These are phyloP conservation scores for Cladosporium sp. DNA, from an alignment of 2,329 filamentous ascomycete genomes.

Conservation along the genomic window DNA sequence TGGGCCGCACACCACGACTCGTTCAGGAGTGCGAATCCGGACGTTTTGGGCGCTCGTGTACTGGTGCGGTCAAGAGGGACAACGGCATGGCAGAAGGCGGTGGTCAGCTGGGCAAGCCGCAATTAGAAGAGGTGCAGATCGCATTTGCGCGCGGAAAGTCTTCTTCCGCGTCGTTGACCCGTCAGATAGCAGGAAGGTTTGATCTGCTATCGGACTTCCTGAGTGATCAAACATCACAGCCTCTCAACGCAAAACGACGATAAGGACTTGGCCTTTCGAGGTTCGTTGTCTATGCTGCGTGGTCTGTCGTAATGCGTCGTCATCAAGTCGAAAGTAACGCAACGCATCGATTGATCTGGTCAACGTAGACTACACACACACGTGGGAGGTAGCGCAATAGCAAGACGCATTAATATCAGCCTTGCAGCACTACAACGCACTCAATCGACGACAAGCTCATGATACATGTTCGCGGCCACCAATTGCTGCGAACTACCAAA, in stretches of 20 bases:
- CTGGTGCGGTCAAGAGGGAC: not conserved
- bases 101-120: not conserved
- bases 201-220: not conserved
- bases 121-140: not conserved
- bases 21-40: too few relatives aligned
- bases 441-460: not conserved
- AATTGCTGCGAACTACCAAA: not conserved
- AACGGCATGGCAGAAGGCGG: not conserved
- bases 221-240: not conserved
- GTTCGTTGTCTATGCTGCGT: not conserved
- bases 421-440: not conserved
- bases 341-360: too few relatives aligned
- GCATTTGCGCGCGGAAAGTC: not conserved
- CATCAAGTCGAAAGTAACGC: not conserved
- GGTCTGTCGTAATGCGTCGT: not conserved
- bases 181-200: not conserved
- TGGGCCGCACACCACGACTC: too few relatives aligned
- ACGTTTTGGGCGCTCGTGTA: not conserved
- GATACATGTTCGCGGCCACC: not conserved
- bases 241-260: not conserved
- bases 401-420: not conserved
- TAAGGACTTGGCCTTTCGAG: not conserved
- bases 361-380: too few relatives aligned
- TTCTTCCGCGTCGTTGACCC: not conserved
- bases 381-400: not conserved